Percentiles rank a stretch among this genome's conserved stretches.
These are phyloP conservation scores for Pseudogymnoascus sp. DNA, from an alignment of 2,329 filamentous ascomycete genomes.

Conservation along the genomic window DNA sequence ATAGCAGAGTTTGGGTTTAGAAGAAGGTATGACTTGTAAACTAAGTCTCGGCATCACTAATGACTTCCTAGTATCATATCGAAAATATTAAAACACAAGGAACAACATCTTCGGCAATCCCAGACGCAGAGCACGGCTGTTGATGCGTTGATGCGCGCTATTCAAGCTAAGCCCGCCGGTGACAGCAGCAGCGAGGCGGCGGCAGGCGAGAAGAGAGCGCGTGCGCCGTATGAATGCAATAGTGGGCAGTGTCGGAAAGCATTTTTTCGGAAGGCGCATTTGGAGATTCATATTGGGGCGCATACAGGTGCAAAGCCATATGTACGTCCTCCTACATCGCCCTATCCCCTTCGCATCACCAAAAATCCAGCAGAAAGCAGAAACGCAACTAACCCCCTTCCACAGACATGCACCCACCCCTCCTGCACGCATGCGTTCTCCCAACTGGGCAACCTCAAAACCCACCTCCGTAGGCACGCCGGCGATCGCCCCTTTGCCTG, in stretches of 20 bases:
- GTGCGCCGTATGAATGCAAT: conserved; percentile 56
- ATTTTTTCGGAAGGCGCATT: conserved; percentile 87
- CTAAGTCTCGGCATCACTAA: no score
- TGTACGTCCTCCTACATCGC: conserved; percentile 45
- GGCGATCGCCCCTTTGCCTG: conserved; percentile 81
- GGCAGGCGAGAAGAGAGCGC: no score
- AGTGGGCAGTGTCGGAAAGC: conserved; percentile 70
- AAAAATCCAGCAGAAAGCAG: no score
- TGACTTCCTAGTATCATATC: no score
- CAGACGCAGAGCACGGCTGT: conserved; percentile 65
- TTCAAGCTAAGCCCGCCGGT: conserved; percentile 49
- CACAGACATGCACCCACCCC: conserved; percentile 54
- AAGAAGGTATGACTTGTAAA: no score
- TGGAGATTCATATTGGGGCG: conserved; percentile 80
- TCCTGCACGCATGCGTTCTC: conserved; percentile 77
- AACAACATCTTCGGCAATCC: no score
- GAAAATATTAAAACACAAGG: no score
- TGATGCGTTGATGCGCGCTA: conserved; percentile 81
- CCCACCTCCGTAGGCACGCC: conserved; percentile 80
- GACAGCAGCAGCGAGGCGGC: no score
- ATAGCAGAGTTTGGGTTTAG: no score
- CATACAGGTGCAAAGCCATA: conserved; percentile 91
- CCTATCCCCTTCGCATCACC: background rate
- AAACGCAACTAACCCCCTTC: no score
- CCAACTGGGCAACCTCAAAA: conserved; percentile 86